phyloP scores from a whole-genome alignment of 2,329 filamentous ascomycete species.

The Ophiocordyceps camponoti-saundersi region DNA sequence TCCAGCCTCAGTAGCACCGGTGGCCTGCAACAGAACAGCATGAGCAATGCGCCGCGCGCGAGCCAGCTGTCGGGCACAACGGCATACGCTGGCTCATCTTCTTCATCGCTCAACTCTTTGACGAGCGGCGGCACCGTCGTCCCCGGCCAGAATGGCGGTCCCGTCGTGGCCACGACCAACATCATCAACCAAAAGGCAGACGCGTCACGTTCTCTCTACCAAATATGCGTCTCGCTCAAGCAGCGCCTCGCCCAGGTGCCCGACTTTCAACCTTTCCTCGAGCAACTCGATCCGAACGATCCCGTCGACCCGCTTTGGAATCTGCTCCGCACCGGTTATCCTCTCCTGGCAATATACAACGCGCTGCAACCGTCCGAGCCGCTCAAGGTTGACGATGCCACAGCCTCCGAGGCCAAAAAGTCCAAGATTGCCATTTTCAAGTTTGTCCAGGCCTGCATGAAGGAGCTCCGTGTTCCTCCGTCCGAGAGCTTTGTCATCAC shows the following conservation, averaged over 20 bases:
- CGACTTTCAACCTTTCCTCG: constrained; percentile 59
- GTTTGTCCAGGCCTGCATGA: constrained; percentile 78
- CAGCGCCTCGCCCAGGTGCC: constrained; percentile 70
- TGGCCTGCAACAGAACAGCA: constrained; percentile 25
- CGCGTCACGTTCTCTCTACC: constrained; percentile 79
- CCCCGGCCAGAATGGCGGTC: constrained; percentile 31
- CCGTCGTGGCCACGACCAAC: constrained; percentile 65
- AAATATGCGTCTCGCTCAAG: constrained; percentile 79
- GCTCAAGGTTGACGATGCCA: constrained; percentile 48
- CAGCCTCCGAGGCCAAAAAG: constrained; percentile 50
- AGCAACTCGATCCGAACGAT: constrained; percentile 51
- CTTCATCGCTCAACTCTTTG: constrained; percentile 33
- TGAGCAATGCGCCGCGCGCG: constrained; percentile 35
- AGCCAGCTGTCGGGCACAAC: constrained; percentile 49
- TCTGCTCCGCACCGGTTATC: constrained; percentile 67
- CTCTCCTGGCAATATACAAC: constrained; percentile 81
- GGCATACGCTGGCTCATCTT: constrained; percentile 32
- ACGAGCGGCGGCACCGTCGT: constrained; percentile 24
- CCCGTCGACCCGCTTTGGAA: constrained; percentile 87
- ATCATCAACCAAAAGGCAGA: constrained; percentile 97
- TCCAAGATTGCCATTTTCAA: constrained; percentile 82
- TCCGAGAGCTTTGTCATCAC: constrained; percentile 82
- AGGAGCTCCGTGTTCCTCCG: constrained; percentile 61
- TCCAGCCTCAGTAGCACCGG: constrained; percentile 28
- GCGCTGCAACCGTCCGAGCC: constrained; percentile 53